These are phyloP conservation scores for Suillus brevipes DNA, from an alignment of 768 basidiomycete genomes.

Conservation along the genomic window DNA sequence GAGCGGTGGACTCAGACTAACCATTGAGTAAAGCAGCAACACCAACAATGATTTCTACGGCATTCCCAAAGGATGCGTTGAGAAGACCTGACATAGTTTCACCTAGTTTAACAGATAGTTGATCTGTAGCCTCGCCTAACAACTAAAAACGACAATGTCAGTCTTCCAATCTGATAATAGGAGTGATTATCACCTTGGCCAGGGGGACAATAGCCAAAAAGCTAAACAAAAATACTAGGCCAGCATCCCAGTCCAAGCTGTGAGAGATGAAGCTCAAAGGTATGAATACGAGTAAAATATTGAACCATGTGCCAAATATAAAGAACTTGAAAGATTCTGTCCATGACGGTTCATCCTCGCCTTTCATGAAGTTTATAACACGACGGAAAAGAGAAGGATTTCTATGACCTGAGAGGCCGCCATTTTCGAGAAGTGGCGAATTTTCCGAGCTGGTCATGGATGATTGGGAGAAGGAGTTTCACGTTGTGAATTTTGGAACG, in stretches of 20 bases:
- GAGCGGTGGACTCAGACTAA: constrained; percentile 35
- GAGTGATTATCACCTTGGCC: constrained; percentile 60
- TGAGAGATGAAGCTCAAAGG: constrained; percentile 71
- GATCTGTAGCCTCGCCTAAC: constrained; percentile 80
- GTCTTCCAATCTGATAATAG: not conserved
- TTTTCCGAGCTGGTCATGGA: constrained; percentile 40
- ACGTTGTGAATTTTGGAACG: not conserved
- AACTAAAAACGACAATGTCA: constrained; percentile 40
- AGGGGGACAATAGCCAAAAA: constrained; percentile 86
- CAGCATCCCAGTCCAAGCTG: constrained; percentile 72
- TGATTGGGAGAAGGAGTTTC: not conserved
- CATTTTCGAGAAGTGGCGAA: constrained; percentile 50
- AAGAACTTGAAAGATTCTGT: constrained; percentile 56
- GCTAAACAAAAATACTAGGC: constrained; percentile 69
- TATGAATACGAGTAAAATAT: constrained; percentile 76
- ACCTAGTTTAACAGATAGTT: constrained; percentile 75
- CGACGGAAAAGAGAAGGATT: constrained; percentile 24
- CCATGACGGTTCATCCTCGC: constrained; percentile 68
- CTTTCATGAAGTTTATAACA: constrained; percentile 42
- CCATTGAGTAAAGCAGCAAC: constrained; percentile 81
- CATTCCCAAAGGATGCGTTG: constrained; percentile 83
- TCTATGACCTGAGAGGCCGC: constrained; percentile 19
- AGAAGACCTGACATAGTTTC: constrained; percentile 85
- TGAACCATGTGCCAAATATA: constrained; percentile 66
- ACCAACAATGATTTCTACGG: constrained; percentile 89